Evolutionary conservation across 495 filamentous ascomycete species (phyloP), one percentile per base, ranked within the genome.

Genomic region (Penicillium desertorum): DNA sequence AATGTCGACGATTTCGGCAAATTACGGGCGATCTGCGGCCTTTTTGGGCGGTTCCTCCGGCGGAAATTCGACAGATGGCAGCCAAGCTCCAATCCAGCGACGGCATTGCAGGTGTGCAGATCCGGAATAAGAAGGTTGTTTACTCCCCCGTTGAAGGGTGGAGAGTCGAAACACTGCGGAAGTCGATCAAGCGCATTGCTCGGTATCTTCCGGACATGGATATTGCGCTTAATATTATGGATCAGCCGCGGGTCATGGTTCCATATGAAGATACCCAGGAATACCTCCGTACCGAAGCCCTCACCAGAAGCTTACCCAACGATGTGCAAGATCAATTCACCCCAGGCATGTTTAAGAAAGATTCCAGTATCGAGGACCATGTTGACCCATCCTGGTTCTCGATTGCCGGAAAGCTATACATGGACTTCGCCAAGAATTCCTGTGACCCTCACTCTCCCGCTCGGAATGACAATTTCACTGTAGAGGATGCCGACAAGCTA

Each of bases 1-100:
- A 79, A 88, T 17, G 79, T 90, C 36, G 88, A 90, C 58, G 87
- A 89, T 58, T 89, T 85, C 63, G 89, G 60, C 88, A 88, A 62
- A 84, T 90, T 41, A 81, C 83, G 60, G 83, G 86, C 54, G 87
- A 91, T 65, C 66, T 89, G 23, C 79, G 83, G 41, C 88, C 88
- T 0, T 89, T 88, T 63, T 90, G 88, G 86, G 86, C 79, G 1
- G 58, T 88, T 17, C 67, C 80, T 2, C 80, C 88, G 0, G 64
- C 71, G 3, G 66, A 69, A 9, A 82, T 90, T 32, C 82, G 88
- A 11, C 73, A 66, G 41, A 62, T 78, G 45, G 79, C 79, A 19
- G 70, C 73, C 17, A 64, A 61, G 49, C 61, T 71, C 9, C 66
- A 80, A 36, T 72, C 82, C 16, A 73, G 80, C 27, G 79, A 80